Evolutionary conservation across 768 basidiomycete species (phyloP).

Genomic region (Lactarius evosmus): DNA sequence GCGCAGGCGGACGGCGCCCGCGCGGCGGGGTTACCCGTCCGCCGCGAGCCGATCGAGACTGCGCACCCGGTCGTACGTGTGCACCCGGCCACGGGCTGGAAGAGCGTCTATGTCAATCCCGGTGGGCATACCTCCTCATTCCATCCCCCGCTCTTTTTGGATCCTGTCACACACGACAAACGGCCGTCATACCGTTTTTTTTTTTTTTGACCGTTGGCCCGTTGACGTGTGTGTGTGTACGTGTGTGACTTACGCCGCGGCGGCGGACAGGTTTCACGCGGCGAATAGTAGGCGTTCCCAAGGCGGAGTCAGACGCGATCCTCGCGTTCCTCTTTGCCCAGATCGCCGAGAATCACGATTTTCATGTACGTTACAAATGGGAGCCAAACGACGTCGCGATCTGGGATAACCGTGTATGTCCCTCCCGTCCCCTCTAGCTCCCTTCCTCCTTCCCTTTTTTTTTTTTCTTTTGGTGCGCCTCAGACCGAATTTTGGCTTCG

Average conservation of each 20-base stretch:
- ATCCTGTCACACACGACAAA: no score
- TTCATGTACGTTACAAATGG: slow-evolving; percentile 78
- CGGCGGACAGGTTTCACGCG: slow-evolving; percentile 76
- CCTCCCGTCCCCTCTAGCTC: background rate
- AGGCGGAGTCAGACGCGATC: slow-evolving; percentile 75
- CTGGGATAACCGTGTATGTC: slow-evolving; percentile 78
- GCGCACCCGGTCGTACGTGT: slow-evolving; percentile 81
- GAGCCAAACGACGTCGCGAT: slow-evolving; percentile 72
- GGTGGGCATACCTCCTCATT: slow-evolving; percentile 39
- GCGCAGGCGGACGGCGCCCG: slow-evolving; percentile 36
- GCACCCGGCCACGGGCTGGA: slow-evolving; percentile 82
- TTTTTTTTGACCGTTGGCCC: no score
- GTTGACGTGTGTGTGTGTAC: no score
- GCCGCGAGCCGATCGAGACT: slow-evolving; percentile 25
- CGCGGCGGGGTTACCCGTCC: slow-evolving; percentile 14
- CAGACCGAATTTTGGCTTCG: no score
- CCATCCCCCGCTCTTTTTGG: no score
- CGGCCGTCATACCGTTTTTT: no score
- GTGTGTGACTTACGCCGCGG: no score
- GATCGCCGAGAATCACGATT: slow-evolving; percentile 66
- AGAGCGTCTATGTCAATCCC: slow-evolving; percentile 79
- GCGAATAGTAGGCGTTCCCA: slow-evolving; percentile 73
- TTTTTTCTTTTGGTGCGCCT: background rate
- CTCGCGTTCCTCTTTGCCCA: slow-evolving; percentile 68
- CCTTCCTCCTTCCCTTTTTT: background rate